Conservation (phyloP, 257 asterid species). For the Coffea eugenioides region DNA sequence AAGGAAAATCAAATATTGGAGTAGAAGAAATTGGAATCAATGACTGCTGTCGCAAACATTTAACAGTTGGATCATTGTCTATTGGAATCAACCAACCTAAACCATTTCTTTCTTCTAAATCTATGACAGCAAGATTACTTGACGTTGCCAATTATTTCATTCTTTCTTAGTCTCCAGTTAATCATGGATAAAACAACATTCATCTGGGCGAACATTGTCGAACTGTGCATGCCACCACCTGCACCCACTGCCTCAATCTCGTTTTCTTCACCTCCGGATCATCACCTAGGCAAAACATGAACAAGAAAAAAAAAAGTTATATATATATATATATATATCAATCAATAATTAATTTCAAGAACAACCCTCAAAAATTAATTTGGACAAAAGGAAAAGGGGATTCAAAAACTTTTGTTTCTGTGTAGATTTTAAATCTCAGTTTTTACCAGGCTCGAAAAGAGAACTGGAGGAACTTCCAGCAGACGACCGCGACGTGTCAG, state of each 20-base stretch:
- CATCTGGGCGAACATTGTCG: conserved; percentile 31
- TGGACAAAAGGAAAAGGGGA: background rate
- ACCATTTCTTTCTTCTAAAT: background rate
- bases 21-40: background rate
- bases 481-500: conserved; percentile 27
- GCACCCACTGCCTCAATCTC: conserved; percentile 75
- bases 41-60: background rate
- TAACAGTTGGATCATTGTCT: background rate
- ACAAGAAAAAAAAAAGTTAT: background rate
- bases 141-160: background rate
- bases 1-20: background rate
- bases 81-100: background rate
- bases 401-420: too few relatives aligned
- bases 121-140: too few relatives aligned
- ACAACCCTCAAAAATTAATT: too few relatives aligned
- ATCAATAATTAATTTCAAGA: too few relatives aligned
- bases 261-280: conserved; percentile 52
- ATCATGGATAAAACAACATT: background rate
- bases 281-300: background rate
- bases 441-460: conserved; percentile 53
- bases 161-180: background rate
- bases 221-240: conserved; percentile 70
- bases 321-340: too few relatives aligned
- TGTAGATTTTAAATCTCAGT: background rate
- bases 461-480: conserved; percentile 30